These are phyloP conservation scores for Funneliformis geosporum DNA, from an alignment of 192 early-diverging fungal genomes.

Conservation along the genomic window DNA sequence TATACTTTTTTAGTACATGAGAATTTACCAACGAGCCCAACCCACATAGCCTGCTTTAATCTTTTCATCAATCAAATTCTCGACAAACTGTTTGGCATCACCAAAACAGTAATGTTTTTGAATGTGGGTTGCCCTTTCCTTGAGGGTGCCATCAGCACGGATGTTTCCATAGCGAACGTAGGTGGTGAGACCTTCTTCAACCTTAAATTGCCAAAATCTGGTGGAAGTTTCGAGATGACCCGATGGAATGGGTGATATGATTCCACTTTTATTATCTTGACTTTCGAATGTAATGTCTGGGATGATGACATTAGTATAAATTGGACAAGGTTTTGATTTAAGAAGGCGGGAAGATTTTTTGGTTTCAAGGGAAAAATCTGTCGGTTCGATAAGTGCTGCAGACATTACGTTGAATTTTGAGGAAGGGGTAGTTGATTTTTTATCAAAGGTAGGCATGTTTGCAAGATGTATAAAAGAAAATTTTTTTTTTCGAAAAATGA, in stretches of 20 bases:
- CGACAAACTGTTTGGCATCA: constrained; percentile 14
- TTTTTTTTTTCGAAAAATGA: no score
- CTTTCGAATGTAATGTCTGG: neutral
- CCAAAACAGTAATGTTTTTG: neutral
- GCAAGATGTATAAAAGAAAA: no score
- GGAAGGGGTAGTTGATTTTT: neutral
- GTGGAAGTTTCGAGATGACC: constrained; percentile 13
- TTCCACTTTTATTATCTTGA: neutral
- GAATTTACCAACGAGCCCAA: constrained; percentile 20
- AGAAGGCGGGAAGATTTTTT: neutral
- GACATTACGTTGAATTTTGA: neutral
- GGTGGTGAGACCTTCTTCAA: constrained; percentile 4
- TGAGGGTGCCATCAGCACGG: neutral
- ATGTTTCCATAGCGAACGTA: constrained; percentile 19
- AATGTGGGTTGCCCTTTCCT: constrained; percentile 10
- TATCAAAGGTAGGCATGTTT: no score
- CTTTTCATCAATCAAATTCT: constrained; percentile 21
- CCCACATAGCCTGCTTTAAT: constrained; percentile 24
- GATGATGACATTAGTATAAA: neutral
- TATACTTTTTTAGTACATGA: neutral
- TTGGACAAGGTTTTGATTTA: neutral
- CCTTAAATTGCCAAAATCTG: constrained; percentile 26
- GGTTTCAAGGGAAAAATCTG: neutral
- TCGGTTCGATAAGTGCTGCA: neutral
- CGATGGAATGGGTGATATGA: constrained; percentile 1